Evolutionary conservation across 2,329 filamentous ascomycete genomes (phyloP).

Genomic region (Sclerotinia subarctica): DNA sequence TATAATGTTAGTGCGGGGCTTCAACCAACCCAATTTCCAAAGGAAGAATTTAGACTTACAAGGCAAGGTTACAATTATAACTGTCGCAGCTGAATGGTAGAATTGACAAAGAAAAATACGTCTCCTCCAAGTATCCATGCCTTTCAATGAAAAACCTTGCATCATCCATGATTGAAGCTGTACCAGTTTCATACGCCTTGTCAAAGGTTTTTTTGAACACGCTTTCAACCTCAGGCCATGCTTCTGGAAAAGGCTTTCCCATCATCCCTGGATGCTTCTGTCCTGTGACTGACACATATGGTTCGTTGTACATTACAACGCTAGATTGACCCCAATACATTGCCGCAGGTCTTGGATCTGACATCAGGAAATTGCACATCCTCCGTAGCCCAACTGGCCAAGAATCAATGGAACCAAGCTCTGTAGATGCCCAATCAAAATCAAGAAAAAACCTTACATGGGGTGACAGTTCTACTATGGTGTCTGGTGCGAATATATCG

Average conservation of each 20-base stretch:
- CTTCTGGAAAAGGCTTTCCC: constrained; percentile 44
- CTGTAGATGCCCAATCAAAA: constrained; percentile 45
- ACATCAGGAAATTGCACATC: constrained; percentile 82
- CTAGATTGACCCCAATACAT: constrained; percentile 76
- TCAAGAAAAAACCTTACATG: constrained; percentile 36
- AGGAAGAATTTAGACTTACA: constrained; percentile 23
- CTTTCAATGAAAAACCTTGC: constrained; percentile 38
- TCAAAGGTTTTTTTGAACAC: constrained; percentile 36
- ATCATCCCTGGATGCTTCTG: constrained; percentile 74
- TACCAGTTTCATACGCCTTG: constrained; percentile 34
- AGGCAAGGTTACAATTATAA: constrained; percentile 24
- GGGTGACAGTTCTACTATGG: constrained; percentile 24
- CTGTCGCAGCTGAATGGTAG: constrained; percentile 27
- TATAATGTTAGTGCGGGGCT: neutral
- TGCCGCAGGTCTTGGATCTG: constrained; percentile 69
- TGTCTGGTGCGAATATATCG: constrained; percentile 30
- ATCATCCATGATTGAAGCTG: constrained; percentile 31
- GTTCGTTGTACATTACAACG: constrained; percentile 69
- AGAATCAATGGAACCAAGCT: constrained; percentile 30
- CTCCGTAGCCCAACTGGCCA: constrained; percentile 70
- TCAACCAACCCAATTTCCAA: neutral
- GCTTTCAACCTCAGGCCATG: constrained; percentile 42
- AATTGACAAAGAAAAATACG: constrained; percentile 36
- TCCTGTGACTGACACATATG: constrained; percentile 67
- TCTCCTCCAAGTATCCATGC: constrained; percentile 41